Percentiles rank a stretch among this genome's conserved stretches.
Evolutionary conservation across 345 rosid genomes (phyloP).

Genomic region (Eucalyptus tenuipes): DNA sequence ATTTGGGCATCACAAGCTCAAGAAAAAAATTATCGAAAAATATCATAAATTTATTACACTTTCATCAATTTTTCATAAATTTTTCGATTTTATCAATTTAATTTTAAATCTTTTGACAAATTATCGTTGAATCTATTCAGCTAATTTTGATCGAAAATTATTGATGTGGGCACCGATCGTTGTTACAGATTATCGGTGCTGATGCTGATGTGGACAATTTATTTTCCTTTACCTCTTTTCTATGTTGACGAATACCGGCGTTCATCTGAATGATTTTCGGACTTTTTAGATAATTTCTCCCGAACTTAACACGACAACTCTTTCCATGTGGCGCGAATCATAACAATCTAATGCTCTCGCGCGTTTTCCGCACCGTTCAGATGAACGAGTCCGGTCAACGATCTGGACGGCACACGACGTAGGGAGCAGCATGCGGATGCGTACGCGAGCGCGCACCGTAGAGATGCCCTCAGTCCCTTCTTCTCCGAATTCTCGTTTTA

Average conservation of each 20-base stretch:
- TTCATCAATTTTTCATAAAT: accelerated
- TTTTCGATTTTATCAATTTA: accelerated
- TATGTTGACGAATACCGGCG: no score
- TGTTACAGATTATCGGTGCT: accelerated
- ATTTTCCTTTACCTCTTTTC: no score
- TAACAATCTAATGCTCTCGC: neutral
- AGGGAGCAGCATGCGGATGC: neutral
- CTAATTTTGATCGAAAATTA: accelerated
- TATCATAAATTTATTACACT: no score
- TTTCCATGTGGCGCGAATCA: neutral
- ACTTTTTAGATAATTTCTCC: accelerated
- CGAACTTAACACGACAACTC: no score
- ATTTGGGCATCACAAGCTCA: no score
- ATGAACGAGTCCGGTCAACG: neutral
- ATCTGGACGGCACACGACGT: neutral
- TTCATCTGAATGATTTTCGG: no score
- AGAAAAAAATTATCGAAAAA: no score
- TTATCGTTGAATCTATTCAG: accelerated
- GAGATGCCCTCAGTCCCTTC: neutral
- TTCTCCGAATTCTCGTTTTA: neutral
- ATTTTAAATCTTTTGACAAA: accelerated
- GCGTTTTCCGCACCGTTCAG: neutral
- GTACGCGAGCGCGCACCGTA: neutral
- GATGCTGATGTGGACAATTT: no score
- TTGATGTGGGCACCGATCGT: accelerated